Evolutionary conservation across 352 stramenopile species (phyloP), one percentile per base, ranked within the genome.

Genomic region (Globisporangium yorkense): DNA sequence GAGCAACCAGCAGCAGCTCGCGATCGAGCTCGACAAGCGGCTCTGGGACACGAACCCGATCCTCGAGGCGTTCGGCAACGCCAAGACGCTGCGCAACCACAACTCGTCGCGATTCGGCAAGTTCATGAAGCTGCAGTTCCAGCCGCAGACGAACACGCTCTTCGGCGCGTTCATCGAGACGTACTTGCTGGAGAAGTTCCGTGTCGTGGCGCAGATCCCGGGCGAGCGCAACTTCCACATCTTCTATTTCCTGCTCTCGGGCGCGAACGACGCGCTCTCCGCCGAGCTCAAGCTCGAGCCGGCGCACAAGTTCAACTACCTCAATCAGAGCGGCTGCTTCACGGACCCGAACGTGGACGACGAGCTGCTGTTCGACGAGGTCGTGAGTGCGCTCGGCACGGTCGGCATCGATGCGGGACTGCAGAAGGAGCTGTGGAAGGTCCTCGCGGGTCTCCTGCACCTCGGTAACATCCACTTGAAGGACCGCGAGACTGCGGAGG

Each of bases 151-250:
- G 29, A 87, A 89, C 65, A 80, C 80, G 47, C 80, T 96, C 40
- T 75, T 62, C 7, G 86, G 86, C 27, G 86, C 84, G 13, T 92
- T 87, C 66, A 87, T 94, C 54, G 84, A 96, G 68, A 96, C 84
- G 69, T 96, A 96, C 56, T 59, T 96, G 65, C 75, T 96, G 9
- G 86, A 96, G 70, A 96, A 93, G 63, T 96, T 93, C 57, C 84
- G 89, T 44, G 84, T 97, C 12, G 84, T 94, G 18, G 78, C 77
- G 50, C 87, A 96, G 63, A 92, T 91, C 49, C 79, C 78, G 0
- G 86, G 82, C 44, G 88, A 96, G 46, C 84, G 87, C 46, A 97
- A 96, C 68, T 96, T 95, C 63, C 88, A 96, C 66, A 89, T 97
- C 56, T 95, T 96, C 48, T 97, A 97, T 77, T 92, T 94, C 37